Conservation (phyloP, 441 rosid genomes). For the Eruca vesicaria region DNA sequence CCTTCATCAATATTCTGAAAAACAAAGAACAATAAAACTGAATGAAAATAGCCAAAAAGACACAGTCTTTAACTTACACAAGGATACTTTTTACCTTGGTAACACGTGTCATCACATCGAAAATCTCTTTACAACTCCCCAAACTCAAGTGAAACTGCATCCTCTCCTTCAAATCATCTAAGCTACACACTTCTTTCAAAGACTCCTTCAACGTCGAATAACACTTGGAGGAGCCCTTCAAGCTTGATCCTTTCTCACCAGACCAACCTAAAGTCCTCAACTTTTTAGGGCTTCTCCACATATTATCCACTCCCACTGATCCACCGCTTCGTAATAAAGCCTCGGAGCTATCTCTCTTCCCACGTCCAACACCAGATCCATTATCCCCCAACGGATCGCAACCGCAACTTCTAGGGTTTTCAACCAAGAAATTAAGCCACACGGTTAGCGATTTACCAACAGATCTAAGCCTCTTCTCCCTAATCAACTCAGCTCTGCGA, state of each 20-base stretch:
- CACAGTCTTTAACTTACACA: background rate
- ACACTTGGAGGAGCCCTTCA: slow-evolving; percentile 43
- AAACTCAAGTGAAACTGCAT: slow-evolving; percentile 66
- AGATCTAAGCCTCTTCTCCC: slow-evolving; percentile 62
- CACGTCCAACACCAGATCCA: slow-evolving; percentile 9
- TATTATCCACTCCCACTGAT: slow-evolving; percentile 42
- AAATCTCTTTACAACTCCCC: slow-evolving; percentile 67
- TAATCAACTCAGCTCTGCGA: slow-evolving; percentile 55
- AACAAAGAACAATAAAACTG: slow-evolving; percentile 8
- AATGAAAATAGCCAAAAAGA: background rate
- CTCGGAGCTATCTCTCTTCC: slow-evolving; percentile 56
- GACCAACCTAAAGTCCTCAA: slow-evolving; percentile 54
- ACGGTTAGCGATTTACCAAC: slow-evolving; percentile 72
- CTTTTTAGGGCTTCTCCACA: slow-evolving; percentile 74
- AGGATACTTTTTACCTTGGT: slow-evolving; percentile 51
- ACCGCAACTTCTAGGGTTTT: slow-evolving; percentile 65
- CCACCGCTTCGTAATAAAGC: slow-evolving; percentile 10
- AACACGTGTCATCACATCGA: slow-evolving; percentile 61
- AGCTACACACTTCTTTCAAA: slow-evolving; percentile 72
- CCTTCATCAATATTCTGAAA: slow-evolving; percentile 88
- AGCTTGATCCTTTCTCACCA: slow-evolving; percentile 32
- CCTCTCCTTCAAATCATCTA: slow-evolving; percentile 79
- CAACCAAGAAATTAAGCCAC: slow-evolving; percentile 83
- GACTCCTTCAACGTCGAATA: slow-evolving; percentile 48
- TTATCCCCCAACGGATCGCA: slow-evolving; percentile 35